Conservation (phyloP, 257 asterid species). For the Solanum raphanifolium region DNA sequence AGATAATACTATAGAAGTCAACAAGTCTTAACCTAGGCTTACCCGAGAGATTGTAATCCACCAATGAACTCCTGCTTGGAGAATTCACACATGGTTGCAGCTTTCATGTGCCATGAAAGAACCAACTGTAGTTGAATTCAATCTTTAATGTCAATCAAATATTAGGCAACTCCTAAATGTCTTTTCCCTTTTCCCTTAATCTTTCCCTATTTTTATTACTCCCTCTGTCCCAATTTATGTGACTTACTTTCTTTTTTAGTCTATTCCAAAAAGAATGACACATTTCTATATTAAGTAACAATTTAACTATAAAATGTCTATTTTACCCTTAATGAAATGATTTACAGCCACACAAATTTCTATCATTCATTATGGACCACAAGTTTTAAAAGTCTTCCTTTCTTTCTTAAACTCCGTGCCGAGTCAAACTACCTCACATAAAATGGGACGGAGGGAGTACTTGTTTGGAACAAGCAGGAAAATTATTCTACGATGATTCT, state of each 20-base stretch:
- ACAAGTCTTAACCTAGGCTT: slow-evolving; percentile 12
- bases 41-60: slow-evolving; percentile 95
- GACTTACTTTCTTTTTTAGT: no score
- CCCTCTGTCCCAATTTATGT: no score
- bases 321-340: no score
- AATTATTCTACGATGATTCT: background rate
- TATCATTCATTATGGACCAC: no score
- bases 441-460: background rate
- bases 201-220: background rate
- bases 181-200: background rate
- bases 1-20: background rate
- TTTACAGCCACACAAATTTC: no score
- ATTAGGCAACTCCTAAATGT: background rate
- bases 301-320: no score
- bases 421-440: no score
- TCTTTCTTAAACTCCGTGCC: no score
- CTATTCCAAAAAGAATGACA: no score
- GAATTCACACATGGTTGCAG: slow-evolving; percentile 98
- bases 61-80: slow-evolving; percentile 83
- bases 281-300: no score
- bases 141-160: background rate
- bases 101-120: slow-evolving; percentile 80
- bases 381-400: no score
- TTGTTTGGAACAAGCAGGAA: background rate
- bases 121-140: slow-evolving; percentile 31